Evolutionary conservation across 176 grass and related monocot genomes (phyloP), one percentile per base, ranked within the genome.

Genomic region (Musa troglodytarum): DNA sequence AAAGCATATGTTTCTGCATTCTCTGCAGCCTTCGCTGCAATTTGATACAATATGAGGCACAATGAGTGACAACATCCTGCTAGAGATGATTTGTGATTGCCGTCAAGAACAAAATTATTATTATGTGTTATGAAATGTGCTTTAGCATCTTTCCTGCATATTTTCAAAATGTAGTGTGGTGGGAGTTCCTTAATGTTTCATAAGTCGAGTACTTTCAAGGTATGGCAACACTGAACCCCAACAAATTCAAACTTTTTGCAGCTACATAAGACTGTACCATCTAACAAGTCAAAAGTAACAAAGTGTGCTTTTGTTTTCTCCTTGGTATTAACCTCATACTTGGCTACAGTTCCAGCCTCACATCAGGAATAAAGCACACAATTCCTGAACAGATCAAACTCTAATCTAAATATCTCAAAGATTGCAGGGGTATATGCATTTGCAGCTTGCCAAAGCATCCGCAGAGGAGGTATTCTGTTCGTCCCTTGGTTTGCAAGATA

Each of bases 101-200:
- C 87, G 34, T 92, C 89, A 50, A 76, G 71, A 67, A 79, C 72
- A 82, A 82, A 87, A 24, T 80, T 74, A 57, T 80, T 76, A 78
- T 80, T 96, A 79, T 86, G 83, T 54, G 74, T 79, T 63, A 76
- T 29, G 54, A 79, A 72, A 71, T 87, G 87, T 76, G 76, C 86
- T 63, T 87, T 86, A 53, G 92, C 92, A 85, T 92, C 89, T 66
- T 87, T 96, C 76, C 87, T 73, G 89, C 92, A 96, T 83, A 89
- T 96, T 78, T 92, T 86, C 81, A 96, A 77, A 67, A 92, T 82
- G 75, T 96, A 92, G 49, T 88, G 87, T 49, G 52, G 76, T 77
- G 89, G 92, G 68, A 96, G 85, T 80, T 96, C 92, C 81, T 96
- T 92, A 23, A 92, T 88, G 85, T 96, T 92, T 92, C 82, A 92